Evolutionary conservation across 768 basidiomycete species (phyloP), one percentile per base, ranked within the genome.

Genomic region (Termitomyces sp.): DNA sequence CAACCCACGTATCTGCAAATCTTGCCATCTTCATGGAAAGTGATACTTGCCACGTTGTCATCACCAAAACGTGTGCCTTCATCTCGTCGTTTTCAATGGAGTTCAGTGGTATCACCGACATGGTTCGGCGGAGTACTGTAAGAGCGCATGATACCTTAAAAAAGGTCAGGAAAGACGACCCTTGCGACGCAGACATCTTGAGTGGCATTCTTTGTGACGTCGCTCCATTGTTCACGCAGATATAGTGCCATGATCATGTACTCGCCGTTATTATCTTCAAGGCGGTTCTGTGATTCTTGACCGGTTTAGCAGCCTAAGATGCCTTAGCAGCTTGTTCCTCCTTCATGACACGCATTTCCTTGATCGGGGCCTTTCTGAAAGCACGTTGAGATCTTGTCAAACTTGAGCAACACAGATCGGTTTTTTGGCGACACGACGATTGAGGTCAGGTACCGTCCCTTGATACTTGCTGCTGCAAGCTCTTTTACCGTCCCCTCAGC

Each of bases 81-180:
- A 27, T 67, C 65, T 35, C 62, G 53, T 12, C 68, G 67, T 11
- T 68, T 62, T 67, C 67, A 67, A 16, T 59, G 47, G 47, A 67
- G 66, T 7, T 52, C 34, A 35, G 55, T 44, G 0, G 48, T 47
- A 4, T 57, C 54, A 11, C 67, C 60, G 8, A 61, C 44, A 16
- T 45, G 9, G 2, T 23, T 52, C 2, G 68, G 61, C 9, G 60
- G 63, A 12, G 60, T 2, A 21, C 49, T 35, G 0, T 45, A 27
- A 1, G 68, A 66, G 21, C 68, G 60, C 43, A 69, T 62, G 46
- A 67, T 48, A 0, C 69, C 68, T 5, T 65, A 61, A 9, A 67
- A 41, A 14, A 65, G 47, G 5, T 68, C 66, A 69, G 58, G 41
- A 66, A 69, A n/a, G 63, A 59, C 12, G 32, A 21, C 12, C 62